phyloP scores from a whole-genome alignment of 129 eudicot species.

The Flaveria trinervia region DNA sequence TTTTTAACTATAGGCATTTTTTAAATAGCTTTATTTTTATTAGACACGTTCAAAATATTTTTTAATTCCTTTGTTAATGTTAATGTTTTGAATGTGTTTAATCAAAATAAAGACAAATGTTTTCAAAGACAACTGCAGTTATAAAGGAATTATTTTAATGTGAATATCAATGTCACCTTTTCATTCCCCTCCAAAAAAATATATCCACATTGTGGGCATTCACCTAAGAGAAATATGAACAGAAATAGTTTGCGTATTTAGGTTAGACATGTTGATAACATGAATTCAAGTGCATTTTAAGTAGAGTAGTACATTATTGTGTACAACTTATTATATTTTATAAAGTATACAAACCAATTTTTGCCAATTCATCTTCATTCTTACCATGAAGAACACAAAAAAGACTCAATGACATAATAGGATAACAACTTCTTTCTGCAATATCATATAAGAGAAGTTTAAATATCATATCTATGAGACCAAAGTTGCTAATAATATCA shows the following conservation, averaged over 20 bases:
- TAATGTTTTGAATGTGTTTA: background rate
- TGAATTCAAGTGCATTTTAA: slow-evolving; percentile 1
- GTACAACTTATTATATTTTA: background rate
- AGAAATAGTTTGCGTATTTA: slow-evolving; percentile 2
- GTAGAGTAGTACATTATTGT: background rate
- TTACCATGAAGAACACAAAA: slow-evolving; percentile 69
- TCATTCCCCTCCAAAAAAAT: slow-evolving; percentile 91
- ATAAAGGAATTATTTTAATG: background rate
- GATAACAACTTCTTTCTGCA: slow-evolving; percentile 72
- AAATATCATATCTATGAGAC: slow-evolving; percentile 22
- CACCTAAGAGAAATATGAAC: slow-evolving; percentile 49
- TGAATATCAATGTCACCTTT: slow-evolving; percentile 55
- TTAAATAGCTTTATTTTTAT: background rate
- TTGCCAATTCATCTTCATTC: slow-evolving; percentile 90
- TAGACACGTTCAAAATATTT: too few relatives aligned
- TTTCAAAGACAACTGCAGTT: background rate
- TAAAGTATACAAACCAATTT: slow-evolving; percentile 51
- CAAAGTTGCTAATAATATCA: slow-evolving; percentile 25
- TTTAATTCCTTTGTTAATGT: background rate
- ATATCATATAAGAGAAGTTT: slow-evolving; percentile 5
- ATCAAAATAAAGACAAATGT: background rate
- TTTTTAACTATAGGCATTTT: background rate
- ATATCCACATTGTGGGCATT: slow-evolving; percentile 99
- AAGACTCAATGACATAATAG: slow-evolving; percentile 81
- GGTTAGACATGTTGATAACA: slow-evolving; percentile 9